Conservation (phyloP, 495 filamentous ascomycete species). For the Polyplosphaeria fusca region DNA sequence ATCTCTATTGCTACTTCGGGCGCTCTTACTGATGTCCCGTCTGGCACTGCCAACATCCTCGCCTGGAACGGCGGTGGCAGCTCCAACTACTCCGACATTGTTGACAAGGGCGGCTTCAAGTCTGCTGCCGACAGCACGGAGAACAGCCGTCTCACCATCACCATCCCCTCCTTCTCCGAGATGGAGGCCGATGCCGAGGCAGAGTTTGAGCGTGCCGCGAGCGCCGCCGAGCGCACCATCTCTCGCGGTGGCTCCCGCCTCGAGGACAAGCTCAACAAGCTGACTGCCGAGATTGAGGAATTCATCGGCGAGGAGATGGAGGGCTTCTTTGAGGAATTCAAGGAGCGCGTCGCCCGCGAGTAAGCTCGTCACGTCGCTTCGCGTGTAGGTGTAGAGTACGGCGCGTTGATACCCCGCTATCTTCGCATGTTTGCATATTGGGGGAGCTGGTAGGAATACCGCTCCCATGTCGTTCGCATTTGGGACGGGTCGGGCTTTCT, state of each 20-base stretch:
- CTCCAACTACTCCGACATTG: slow-evolving; percentile 83
- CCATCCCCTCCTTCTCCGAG: slow-evolving; percentile 29
- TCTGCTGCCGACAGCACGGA: slow-evolving; percentile 16
- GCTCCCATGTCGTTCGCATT: neutral
- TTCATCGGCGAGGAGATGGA: slow-evolving; percentile 66
- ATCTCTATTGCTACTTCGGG: slow-evolving; percentile 78
- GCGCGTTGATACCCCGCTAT: slow-evolving; percentile 8
- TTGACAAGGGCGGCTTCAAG: slow-evolving; percentile 63
- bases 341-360: slow-evolving; percentile 23
- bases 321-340: slow-evolving; percentile 63
- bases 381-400: neutral
- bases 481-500: neutral
- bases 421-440: slow-evolving; percentile 16
- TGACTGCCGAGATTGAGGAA: slow-evolving; percentile 55
- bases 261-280: slow-evolving; percentile 37
- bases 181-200: slow-evolving; percentile 24
- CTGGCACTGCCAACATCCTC: slow-evolving; percentile 80
- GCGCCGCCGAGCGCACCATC: slow-evolving; percentile 17
- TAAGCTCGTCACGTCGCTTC: neutral
- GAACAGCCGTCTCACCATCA: slow-evolving; percentile 28
- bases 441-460: neutral
- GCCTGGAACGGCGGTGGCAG: slow-evolving; percentile 98
- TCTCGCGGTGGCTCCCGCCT: slow-evolving; percentile 18
- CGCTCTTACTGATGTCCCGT: slow-evolving; percentile 78
- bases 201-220: slow-evolving; percentile 25